Percentiles rank a stretch among this genome's conserved stretches.
Evolutionary conservation across 2,329 filamentous ascomycete species (phyloP).

Genomic region (Raffaelea ambrosiae): DNA sequence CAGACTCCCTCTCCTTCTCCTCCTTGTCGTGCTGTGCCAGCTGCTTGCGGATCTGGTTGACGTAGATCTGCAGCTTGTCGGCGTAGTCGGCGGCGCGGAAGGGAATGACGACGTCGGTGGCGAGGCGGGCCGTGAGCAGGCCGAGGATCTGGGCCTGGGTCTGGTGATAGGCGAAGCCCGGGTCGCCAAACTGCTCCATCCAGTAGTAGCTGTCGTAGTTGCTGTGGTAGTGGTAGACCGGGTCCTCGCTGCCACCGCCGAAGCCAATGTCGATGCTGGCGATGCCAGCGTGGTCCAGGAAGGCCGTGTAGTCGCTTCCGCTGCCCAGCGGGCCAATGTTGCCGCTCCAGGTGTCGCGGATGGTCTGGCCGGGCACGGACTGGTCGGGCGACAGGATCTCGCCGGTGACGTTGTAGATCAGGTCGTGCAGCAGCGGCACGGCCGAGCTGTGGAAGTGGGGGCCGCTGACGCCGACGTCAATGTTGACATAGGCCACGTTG

Average conservation of each 20-base stretch:
- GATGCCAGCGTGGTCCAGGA: constrained; percentile 63
- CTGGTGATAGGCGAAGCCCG: constrained; percentile 55
- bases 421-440: constrained; percentile 66
- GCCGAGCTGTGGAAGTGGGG: constrained; percentile 55
- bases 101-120: constrained; percentile 52
- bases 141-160: constrained; percentile 59
- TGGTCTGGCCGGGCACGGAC: constrained; percentile 58
- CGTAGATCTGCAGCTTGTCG: constrained; percentile 41
- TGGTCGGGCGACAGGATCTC: constrained; percentile 67
- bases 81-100: constrained; percentile 60
- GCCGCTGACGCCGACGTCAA: constrained; percentile 66
- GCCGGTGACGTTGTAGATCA: constrained; percentile 58
- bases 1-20: background rate
- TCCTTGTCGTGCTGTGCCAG: constrained; percentile 21
- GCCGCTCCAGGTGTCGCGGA: constrained; percentile 59
- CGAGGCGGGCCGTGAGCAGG: constrained; percentile 51
- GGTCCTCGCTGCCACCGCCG: constrained; percentile 25
- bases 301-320: constrained; percentile 67
- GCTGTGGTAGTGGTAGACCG: constrained; percentile 76
- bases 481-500: constrained; percentile 76
- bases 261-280: constrained; percentile 59
- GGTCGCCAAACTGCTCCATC: constrained; percentile 77
- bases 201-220: constrained; percentile 89
- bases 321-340: constrained; percentile 59
- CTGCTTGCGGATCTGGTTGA: constrained; percentile 41